phyloP scores from a whole-genome alignment of 108 stramenopile species.

The Pseudonitzschia pungens region DNA sequence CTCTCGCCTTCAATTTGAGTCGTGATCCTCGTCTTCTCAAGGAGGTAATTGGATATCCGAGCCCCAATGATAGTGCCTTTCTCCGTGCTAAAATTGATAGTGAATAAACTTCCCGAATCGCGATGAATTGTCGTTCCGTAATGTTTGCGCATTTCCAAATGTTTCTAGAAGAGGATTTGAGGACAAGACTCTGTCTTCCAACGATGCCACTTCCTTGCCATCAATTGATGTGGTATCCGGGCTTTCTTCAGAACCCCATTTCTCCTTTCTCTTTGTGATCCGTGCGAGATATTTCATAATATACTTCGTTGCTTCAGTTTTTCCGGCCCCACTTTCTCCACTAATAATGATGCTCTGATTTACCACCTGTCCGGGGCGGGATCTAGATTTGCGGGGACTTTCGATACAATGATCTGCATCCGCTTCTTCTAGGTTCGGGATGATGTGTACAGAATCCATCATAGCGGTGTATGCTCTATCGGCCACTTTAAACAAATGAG shows the following conservation, averaged over 20 bases:
- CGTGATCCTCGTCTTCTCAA: slow-evolving; percentile 94
- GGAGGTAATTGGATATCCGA: slow-evolving; percentile 83
- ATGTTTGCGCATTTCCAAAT: slow-evolving; percentile 88
- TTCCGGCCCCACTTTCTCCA: slow-evolving; percentile 93
- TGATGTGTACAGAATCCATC: slow-evolving; percentile 51
- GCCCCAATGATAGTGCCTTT: slow-evolving; percentile 79
- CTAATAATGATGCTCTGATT: slow-evolving; percentile 87
- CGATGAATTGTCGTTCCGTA: slow-evolving; percentile 90
- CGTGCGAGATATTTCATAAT: slow-evolving; percentile 95
- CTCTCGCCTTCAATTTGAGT: slow-evolving; percentile 90
- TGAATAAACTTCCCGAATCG: slow-evolving; percentile 95
- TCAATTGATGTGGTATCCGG: slow-evolving; percentile 15
- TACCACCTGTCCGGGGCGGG: slow-evolving; percentile 31
- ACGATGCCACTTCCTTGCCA: slow-evolving; percentile 51
- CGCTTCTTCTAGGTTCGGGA: slow-evolving; percentile 54
- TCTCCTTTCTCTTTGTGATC: slow-evolving; percentile 54
- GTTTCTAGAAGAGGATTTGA: slow-evolving; percentile 93
- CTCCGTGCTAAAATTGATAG: slow-evolving; percentile 69
- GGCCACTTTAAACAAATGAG: slow-evolving; percentile 90
- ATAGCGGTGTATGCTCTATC: slow-evolving; percentile 78
- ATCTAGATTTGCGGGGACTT: not conserved
- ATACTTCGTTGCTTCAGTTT: slow-evolving; percentile 94
- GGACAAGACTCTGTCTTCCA: slow-evolving; percentile 87
- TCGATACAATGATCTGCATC: slow-evolving; percentile 41
- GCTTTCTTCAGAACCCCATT: not conserved